phyloP scores from a whole-genome alignment of 495 filamentous ascomycete genomes.

The Eremomyces bilateralis region DNA sequence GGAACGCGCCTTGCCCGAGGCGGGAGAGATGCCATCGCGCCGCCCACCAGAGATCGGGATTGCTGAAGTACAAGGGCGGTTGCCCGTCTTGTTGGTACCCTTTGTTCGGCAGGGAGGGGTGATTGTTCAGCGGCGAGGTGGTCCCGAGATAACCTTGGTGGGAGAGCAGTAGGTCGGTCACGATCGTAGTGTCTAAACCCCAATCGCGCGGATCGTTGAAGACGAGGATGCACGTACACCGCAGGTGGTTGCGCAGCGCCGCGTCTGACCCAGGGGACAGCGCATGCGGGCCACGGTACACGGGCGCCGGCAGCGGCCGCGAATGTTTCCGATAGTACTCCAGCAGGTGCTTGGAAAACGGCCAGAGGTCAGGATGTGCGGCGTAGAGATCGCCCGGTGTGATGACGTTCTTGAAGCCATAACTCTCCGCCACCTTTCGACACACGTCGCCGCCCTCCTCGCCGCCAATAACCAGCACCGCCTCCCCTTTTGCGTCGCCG shows the following conservation, averaged over 20 bases:
- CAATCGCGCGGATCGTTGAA: conserved; percentile 89
- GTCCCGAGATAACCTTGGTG: conserved; percentile 55
- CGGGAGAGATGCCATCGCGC: conserved; percentile 65
- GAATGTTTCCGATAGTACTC: conserved; percentile 38
- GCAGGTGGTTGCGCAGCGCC: background rate
- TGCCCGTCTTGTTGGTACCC: conserved; percentile 63
- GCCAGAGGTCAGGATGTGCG: conserved; percentile 55
- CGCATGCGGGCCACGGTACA: conserved; percentile 17
- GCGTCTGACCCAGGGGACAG: conserved; percentile 52
- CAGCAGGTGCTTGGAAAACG: conserved; percentile 42
- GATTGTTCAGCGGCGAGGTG: conserved; percentile 35
- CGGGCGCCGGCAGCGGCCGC: conserved; percentile 34
- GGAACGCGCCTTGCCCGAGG: conserved; percentile 84
- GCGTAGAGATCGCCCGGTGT: conserved; percentile 66
- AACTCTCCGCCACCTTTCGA: conserved; percentile 52
- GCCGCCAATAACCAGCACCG: conserved; percentile 63
- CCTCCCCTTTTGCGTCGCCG: conserved; percentile 55
- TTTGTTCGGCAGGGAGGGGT: conserved; percentile 35
- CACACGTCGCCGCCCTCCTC: conserved; percentile 56
- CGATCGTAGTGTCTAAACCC: conserved; percentile 67
- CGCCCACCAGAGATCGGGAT: conserved; percentile 80
- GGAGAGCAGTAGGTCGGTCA: conserved; percentile 63
- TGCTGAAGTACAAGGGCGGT: conserved; percentile 65
- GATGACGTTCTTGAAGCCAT: conserved; percentile 70
- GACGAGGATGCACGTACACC: conserved; percentile 35